Evolutionary conservation across 2,329 filamentous ascomycete species (phyloP).

Genomic region (Lachnellula hyalina): DNA sequence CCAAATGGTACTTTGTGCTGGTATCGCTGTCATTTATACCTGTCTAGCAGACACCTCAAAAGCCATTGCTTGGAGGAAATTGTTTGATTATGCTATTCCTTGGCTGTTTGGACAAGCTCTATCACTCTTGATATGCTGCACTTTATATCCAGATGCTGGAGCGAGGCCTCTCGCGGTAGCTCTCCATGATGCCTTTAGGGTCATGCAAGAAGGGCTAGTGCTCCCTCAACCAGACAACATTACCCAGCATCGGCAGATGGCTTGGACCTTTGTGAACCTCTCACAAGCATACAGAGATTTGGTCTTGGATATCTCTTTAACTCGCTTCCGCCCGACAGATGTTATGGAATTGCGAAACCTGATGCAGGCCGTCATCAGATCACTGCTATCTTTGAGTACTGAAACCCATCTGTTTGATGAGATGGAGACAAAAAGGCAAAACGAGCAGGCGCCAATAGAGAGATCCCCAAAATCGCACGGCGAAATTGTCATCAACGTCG

Average conservation of each 20-base stretch:
- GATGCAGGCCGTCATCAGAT: conserved; percentile 49
- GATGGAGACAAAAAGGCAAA: conserved; percentile 12
- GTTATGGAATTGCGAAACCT: conserved; percentile 46
- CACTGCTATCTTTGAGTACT: conserved; percentile 47
- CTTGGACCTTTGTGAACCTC: conserved; percentile 49
- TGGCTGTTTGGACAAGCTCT: conserved; percentile 52
- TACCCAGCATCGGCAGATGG: conserved; percentile 39
- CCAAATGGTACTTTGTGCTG: conserved; percentile 49
- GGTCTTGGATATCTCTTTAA: conserved; percentile 51
- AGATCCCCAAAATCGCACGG: conserved; percentile 1
- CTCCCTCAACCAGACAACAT: conserved; percentile 34
- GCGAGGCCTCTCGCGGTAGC: conserved; percentile 45
- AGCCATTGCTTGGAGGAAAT: conserved; percentile 43
- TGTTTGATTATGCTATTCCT: conserved; percentile 48
- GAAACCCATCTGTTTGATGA: conserved; percentile 42
- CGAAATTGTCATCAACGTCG: conserved; percentile 35
- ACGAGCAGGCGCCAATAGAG: not conserved
- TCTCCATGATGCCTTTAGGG: conserved; percentile 42
- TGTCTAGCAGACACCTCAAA: conserved; percentile 45
- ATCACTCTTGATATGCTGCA: conserved; percentile 42
- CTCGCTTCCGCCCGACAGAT: conserved; percentile 46
- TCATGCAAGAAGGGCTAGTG: conserved; percentile 40
- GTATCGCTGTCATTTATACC: conserved; percentile 50
- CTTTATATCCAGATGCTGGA: conserved; percentile 51
- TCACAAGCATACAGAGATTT: conserved; percentile 53